Base-by-base conservation (phyloP, 345 rosid species). In the Sonneratia alba region DNA sequence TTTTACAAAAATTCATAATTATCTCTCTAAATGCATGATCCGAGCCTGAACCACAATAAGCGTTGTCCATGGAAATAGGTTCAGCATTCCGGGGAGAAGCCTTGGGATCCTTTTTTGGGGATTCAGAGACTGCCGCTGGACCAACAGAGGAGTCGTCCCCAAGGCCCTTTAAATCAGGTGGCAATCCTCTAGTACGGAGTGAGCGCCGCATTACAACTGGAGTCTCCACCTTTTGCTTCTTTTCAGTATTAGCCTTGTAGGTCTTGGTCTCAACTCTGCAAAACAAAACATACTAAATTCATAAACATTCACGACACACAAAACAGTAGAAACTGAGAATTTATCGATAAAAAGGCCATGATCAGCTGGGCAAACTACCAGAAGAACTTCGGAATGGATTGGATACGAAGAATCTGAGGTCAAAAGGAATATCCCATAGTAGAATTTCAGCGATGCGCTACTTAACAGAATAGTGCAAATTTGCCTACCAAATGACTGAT, bases 181-280 rank as follows among this genome's bases (percentile, higher is more conserved):
- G 80, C 78, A 86, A 74, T 27, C 96, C 99, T 73, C 87, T 85
- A 4, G 86, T 72, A 21, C 97, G 88, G 66, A 90, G 79, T 1
- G 97, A 92, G 11, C 83, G 81, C 27, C 99, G 82, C 18, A 84
- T 79, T 34, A 91, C 86, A 32, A 75, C 62, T 0, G 97, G 92
- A 2, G 74, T 42, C 71, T 83, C 81, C 2, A 76, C 24, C 65
- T 87, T 86, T 37, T 66, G 78, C 73, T 72, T 82, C 79, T 85
- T 87, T 82, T 73, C 81, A 11, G 83, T 70, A 71, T 77, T 81
- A 72, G 21, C 71, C 74, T 77, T 88, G 62, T 74, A 76, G 0
- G 93, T 76, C 73, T 85, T 90, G 37, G 81, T 43, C 70, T 81
- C 80, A 74, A 75, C 73, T 74, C 64, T 70, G 69, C 37, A 66